Evolutionary conservation across 225 moss, liverwort and hornwort species (phyloP), one percentile per base, ranked within the genome.

Genomic region (Polytrichum commune): DNA sequence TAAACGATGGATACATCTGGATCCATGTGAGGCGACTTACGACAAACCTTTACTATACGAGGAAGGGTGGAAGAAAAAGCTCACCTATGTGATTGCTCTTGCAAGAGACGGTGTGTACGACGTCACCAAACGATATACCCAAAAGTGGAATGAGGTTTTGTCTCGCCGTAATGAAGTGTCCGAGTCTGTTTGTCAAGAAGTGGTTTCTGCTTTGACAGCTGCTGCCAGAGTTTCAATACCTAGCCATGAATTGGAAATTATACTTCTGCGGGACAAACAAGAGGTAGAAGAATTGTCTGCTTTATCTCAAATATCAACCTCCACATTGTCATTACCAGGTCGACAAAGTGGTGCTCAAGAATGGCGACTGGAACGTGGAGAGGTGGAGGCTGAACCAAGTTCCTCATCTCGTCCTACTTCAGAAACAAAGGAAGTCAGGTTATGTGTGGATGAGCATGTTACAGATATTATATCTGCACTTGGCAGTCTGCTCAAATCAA

Each of bases 31-130:
- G 66, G 84, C 74, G 19, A 79, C 76, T 57, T 73, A 85, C 53
- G 92, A 95, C 78, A 85, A 75, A 67, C 92, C 90, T 62, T 75
- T 92, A 33, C 75, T 92, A 54, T 92, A 92, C 60, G 92, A 95
- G 66, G 54, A 70, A 30, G 89, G 87, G 20, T 93, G 94, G 89
- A 76, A 82, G 7, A 95, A 89, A 73, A 75, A 90, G 74, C 89
- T 85, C 7, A 83, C 13, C 71, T 92, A 95, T 58, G 69, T 90
- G 53, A 79, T 94, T 71, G 88, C 82, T 54, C 54, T 90, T 29
- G 67, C 80, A 64, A 83, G 82, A 19, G 78, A 90, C 30, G 89
- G 92, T 54, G 82, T 87, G 3, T 80, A 81, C 29, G 92, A 94
- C 58, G 90, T 90, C 75, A 89, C 92, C 33, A 86, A 80, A 73